Evolutionary conservation across 768 basidiomycete species (phyloP).

Genomic region (Russula abietina): DNA sequence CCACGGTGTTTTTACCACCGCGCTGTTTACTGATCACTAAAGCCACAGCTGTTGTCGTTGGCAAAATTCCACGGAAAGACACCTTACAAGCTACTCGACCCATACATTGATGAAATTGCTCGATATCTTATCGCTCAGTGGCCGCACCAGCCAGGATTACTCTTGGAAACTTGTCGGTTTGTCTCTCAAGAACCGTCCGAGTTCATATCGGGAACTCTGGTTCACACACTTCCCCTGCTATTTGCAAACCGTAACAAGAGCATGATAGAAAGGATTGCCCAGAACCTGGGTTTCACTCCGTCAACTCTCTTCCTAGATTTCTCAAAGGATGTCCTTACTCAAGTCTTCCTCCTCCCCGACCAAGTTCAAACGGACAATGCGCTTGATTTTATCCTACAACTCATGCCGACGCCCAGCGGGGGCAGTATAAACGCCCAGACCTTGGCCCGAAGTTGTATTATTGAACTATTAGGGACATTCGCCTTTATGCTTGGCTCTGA

Average conservation of each 20-base stretch:
- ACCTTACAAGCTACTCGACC: conserved; percentile 61
- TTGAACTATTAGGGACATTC: conserved; percentile 67
- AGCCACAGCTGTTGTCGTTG: conserved; percentile 50
- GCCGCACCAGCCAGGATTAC: conserved; percentile 48
- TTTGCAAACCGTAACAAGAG: conserved; percentile 55
- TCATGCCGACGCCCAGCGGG: conserved; percentile 45
- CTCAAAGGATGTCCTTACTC: conserved; percentile 55
- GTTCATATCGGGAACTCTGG: conserved; percentile 60
- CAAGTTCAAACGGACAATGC: conserved; percentile 52
- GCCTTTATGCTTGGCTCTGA: conserved; percentile 75
- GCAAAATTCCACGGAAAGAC: conserved; percentile 54
- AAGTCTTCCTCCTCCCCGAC: conserved; percentile 55
- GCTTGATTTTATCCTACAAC: conserved; percentile 53
- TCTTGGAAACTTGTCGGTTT: conserved; percentile 65
- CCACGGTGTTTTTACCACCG: conserved; percentile 11
- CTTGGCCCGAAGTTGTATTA: conserved; percentile 59
- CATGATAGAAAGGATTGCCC: conserved; percentile 57
- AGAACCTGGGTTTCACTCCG: conserved; percentile 41
- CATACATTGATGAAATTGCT: conserved; percentile 62
- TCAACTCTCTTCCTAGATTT: conserved; percentile 52
- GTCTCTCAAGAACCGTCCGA: conserved; percentile 48
- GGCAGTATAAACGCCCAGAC: conserved; percentile 38
- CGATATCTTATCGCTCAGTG: conserved; percentile 57
- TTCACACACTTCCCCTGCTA: conserved; percentile 61
- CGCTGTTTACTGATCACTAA: conserved; percentile 16